Percentiles rank a stretch among this genome's conserved stretches.
These are phyloP conservation scores for Fusarium newnesense DNA, from an alignment of 2,329 filamentous ascomycete species.

Conservation along the genomic window DNA sequence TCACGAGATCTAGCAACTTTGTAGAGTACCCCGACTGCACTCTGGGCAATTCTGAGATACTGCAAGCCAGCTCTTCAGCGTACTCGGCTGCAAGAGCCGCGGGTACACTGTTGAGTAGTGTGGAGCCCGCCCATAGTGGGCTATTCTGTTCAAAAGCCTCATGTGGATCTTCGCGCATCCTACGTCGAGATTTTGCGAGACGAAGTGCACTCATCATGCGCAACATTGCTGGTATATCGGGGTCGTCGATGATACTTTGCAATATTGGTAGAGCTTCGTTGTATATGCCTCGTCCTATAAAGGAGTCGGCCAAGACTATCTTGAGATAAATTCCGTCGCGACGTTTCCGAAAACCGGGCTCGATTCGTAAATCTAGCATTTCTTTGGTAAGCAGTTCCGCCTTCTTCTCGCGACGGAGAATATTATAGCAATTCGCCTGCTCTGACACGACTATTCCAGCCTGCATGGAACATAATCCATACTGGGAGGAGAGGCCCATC, in stretches of 20 bases:
- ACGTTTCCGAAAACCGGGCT: too few species aligned
- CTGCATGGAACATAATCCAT: too few species aligned
- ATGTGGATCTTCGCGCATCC: background rate
- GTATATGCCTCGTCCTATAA: background rate
- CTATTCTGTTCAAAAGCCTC: background rate
- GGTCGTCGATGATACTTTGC: accelerated
- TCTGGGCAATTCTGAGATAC: background rate
- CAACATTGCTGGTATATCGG: background rate
- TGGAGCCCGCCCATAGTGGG: background rate
- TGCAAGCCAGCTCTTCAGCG: background rate
- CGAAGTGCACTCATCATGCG: background rate
- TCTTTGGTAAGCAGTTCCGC: too few species aligned
- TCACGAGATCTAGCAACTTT: too few species aligned
- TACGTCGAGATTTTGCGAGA: background rate
- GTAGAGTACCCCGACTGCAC: accelerated
- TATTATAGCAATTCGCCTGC: too few species aligned
- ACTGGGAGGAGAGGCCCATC: too few species aligned
- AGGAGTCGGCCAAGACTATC: background rate
- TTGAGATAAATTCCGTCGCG: background rate
- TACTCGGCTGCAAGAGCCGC: background rate
- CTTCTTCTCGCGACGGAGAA: too few species aligned
- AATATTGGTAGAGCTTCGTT: accelerated
- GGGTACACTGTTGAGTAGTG: accelerated
- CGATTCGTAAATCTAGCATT: too few species aligned
- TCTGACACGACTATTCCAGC: too few species aligned